These are phyloP conservation scores for Hymenoscyphus repandus DNA, from an alignment of 2,329 filamentous ascomycete genomes.

Conservation along the genomic window DNA sequence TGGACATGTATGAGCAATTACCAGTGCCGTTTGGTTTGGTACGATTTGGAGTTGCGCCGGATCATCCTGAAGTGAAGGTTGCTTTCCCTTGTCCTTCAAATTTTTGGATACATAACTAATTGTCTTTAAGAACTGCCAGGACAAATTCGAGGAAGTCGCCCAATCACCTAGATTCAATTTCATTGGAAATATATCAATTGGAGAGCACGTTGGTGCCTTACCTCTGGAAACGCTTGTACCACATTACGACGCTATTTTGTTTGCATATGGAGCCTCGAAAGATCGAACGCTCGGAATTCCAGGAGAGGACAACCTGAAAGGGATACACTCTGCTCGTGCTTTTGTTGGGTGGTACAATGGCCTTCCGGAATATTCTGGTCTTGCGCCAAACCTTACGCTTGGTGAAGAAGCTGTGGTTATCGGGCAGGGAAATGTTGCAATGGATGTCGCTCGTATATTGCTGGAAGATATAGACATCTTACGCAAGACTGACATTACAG, in stretches of 20 bases:
- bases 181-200: slow-evolving; percentile 82
- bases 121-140: slow-evolving; percentile 73
- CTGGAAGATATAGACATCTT: slow-evolving; percentile 70
- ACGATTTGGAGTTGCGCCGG: slow-evolving; percentile 92
- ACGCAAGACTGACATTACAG: slow-evolving; percentile 81
- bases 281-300: slow-evolving; percentile 75
- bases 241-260: slow-evolving; percentile 88
- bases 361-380: slow-evolving; percentile 69
- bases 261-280: slow-evolving; percentile 85
- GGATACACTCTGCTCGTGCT: slow-evolving; percentile 81
- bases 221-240: slow-evolving; percentile 64
- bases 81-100: background rate
- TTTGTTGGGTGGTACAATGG: slow-evolving; percentile 99
- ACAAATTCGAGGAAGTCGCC: slow-evolving; percentile 87
- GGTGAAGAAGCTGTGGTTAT: slow-evolving; percentile 83
- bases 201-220: slow-evolving; percentile 48
- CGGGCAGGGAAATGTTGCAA: slow-evolving; percentile 91
- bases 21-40: slow-evolving; percentile 92
- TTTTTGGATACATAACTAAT: background rate
- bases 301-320: slow-evolving; percentile 67
- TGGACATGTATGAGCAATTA: slow-evolving; percentile 96
- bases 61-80: slow-evolving; percentile 97
- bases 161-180: slow-evolving; percentile 79
- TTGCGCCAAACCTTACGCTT: slow-evolving; percentile 67
- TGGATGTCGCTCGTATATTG: slow-evolving; percentile 87